phyloP scores from a whole-genome alignment of 192 early-diverging fungal genomes.

The Coemansia reversa region DNA sequence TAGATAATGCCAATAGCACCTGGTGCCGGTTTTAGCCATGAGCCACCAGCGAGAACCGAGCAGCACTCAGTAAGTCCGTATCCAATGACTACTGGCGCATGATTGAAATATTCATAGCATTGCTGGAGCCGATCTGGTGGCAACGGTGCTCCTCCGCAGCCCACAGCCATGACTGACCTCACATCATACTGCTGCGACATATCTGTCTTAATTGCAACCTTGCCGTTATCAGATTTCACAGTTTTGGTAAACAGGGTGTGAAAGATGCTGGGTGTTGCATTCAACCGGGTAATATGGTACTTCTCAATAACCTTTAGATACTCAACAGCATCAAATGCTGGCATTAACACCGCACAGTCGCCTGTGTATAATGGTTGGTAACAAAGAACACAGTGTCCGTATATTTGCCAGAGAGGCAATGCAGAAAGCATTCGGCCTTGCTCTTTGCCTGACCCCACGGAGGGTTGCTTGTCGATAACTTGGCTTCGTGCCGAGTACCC shows the following conservation, averaged over 20 bases:
- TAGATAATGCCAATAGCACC: constrained; percentile 40
- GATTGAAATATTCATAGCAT: constrained; percentile 25
- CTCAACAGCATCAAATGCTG: background rate
- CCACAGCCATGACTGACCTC: constrained; percentile 20
- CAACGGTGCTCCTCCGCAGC: constrained; percentile 37
- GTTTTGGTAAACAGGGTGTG: constrained; percentile 14
- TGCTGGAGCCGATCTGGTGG: constrained; percentile 8
- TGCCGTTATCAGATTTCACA: background rate
- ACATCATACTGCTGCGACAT: constrained; percentile 12
- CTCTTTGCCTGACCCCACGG: no score
- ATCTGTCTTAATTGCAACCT: background rate
- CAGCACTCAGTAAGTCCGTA: constrained; percentile 42
- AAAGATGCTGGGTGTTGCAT: constrained; percentile 16
- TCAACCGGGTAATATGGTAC: constrained; percentile 15
- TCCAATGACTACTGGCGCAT: constrained; percentile 8
- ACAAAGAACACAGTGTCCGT: constrained; percentile 37
- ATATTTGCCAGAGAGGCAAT: constrained; percentile 23
- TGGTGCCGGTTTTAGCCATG: constrained; percentile 1
- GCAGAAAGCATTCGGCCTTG: constrained; percentile 14
- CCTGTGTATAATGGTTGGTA: constrained; percentile 33
- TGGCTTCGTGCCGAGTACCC: constrained; percentile 11
- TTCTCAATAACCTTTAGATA: constrained; percentile 31
- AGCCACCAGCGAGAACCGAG: constrained; percentile 20
- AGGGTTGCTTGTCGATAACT: background rate
- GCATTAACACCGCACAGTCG: constrained; percentile 27